A percentile compares a stretch with the other conserved stretches of the same genome.
phyloP scores from a whole-genome alignment of 768 basidiomycete genomes.

The Amylocystis lapponica region DNA sequence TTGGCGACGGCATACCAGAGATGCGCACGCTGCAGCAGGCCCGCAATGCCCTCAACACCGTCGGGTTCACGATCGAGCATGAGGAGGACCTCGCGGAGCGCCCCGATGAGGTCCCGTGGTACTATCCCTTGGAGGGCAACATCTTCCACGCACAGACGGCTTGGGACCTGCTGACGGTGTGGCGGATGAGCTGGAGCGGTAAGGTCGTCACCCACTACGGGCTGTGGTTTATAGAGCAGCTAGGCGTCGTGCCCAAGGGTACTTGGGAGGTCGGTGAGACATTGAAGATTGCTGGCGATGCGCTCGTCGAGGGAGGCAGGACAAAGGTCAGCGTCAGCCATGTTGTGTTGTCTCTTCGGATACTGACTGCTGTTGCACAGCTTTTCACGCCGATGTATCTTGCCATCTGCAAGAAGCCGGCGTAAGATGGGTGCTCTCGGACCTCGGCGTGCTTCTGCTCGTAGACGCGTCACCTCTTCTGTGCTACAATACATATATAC shows the following conservation, averaged over 20 bases:
- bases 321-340: too few species aligned
- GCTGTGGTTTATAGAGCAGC: conserved; percentile 68
- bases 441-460: too few species aligned
- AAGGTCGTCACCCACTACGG: conserved; percentile 77
- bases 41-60: conserved; percentile 69
- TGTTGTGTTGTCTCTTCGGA: conserved; percentile 12
- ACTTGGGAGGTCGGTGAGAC: conserved; percentile 88
- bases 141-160: conserved; percentile 86
- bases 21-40: conserved; percentile 77
- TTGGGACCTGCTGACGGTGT: conserved; percentile 87
- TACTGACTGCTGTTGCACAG: conserved; percentile 32
- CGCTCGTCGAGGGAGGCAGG: conserved; percentile 81
- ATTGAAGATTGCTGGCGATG: conserved; percentile 73
- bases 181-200: conserved; percentile 88
- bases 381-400: conserved; percentile 88
- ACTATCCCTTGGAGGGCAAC: conserved; percentile 95
- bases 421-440: too few species aligned
- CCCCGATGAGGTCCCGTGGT: conserved; percentile 77
- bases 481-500: too few species aligned
- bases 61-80: conserved; percentile 84
- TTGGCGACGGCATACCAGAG: conserved; percentile 96
- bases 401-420: conserved; percentile 36
- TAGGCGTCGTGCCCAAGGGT: conserved; percentile 85
- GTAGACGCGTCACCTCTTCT: too few species aligned
- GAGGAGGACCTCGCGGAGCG: conserved; percentile 95